Evolutionary conservation across 805 yeast species (phyloP), one percentile per base, ranked within the genome.

Genomic region (Lachancea nothofagi): DNA sequence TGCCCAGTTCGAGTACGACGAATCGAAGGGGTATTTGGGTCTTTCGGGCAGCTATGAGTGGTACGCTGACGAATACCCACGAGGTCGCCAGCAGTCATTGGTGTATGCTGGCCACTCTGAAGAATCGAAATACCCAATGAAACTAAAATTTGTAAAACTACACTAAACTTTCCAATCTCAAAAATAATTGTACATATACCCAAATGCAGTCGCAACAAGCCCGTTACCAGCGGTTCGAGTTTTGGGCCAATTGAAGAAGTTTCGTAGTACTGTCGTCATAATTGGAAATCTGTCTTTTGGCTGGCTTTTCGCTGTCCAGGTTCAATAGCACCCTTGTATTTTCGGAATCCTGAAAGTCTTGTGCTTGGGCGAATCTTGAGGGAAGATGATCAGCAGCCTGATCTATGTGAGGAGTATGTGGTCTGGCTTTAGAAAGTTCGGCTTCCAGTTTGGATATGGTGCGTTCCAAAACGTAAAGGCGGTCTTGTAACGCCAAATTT

Each of bases 31-130:
- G 3, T 55, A 53, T 19, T 50, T 85, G 7, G 71, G 76, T 2
- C 81, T 75, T 54, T 85, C 86, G 4, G 89, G 88, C 3, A 65
- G 66, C 13, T 61, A 62, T 17, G 55, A 66, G 21, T 83, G 94
- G 88, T 73, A 80, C 42, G 75, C 83, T 1, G 59, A 54, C 4
- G 45, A 51, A 3, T 61, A 49, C 5, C 78, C 84, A 17, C 49
- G 59, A 0, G 65, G 70, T 13, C 67, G 63, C 44, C 53, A 62
- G 25, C 82, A 78, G 52, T 66, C 71, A n/a, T 58, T 69, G 1
- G 65, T 83, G 7, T 58, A 61, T 40, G 68, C 78, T 7, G 74
- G 74, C 7, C 53, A 60, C 21, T 51, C 51, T 15, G 72, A 71
- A 2, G 60, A 55, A 7, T 52, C 65, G 19, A 54, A 57, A 8